phyloP scores from a whole-genome alignment of 345 rosid species.

The Zanthoxylum bungeanum region DNA sequence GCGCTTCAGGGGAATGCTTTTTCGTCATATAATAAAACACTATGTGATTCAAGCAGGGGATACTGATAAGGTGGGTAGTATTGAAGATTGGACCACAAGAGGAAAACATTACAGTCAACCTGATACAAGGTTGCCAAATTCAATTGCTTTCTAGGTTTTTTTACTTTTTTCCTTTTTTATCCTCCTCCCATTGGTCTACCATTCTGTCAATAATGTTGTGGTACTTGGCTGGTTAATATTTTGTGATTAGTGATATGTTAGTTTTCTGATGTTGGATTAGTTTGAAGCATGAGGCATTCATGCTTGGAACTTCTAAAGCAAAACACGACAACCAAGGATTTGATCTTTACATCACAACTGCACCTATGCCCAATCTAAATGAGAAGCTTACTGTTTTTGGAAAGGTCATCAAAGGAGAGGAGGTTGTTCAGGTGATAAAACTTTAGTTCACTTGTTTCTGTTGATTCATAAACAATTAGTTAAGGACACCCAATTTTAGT shows the following conservation, averaged over 20 bases:
- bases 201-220: not conserved
- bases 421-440: constrained; percentile 45
- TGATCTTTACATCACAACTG: constrained; percentile 60
- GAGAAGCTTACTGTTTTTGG: constrained; percentile 66
- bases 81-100: constrained; percentile 59
- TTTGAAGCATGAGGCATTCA: constrained; percentile 59
- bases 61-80: constrained; percentile 27
- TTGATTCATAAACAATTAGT: not conserved
- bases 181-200: not conserved
- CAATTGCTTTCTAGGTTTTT: constrained; percentile 5
- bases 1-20: constrained; percentile 59
- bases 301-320: constrained; percentile 64
- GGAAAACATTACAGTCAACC: constrained; percentile 38
- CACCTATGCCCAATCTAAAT: constrained; percentile 55
- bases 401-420: constrained; percentile 55
- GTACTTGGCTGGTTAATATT: not conserved
- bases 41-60: constrained; percentile 60
- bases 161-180: not conserved
- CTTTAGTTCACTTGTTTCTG: not conserved
- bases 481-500: not conserved
- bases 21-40: constrained; percentile 55
- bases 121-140: constrained; percentile 35
- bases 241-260: constrained; percentile 2
- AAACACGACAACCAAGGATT: constrained; percentile 46
- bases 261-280: constrained; percentile 33